Evolutionary conservation across 1,284 basidiomycete species (phyloP).

Genomic region (Ustilago nuda): DNA sequence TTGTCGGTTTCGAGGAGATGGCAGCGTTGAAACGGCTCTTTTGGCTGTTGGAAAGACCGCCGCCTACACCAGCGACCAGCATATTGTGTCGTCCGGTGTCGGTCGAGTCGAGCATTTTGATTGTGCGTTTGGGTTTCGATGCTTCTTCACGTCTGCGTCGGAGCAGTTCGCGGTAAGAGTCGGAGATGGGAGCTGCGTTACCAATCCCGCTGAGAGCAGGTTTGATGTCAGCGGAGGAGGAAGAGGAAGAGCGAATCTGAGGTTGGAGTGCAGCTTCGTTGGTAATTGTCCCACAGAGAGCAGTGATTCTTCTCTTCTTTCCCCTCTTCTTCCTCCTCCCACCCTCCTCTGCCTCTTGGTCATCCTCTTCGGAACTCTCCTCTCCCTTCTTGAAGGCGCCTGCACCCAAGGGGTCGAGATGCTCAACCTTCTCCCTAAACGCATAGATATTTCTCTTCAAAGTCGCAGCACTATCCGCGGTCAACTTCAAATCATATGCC

Average conservation of each 20-base stretch:
- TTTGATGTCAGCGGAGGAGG: conserved; percentile 28
- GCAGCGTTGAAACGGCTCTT: conserved; percentile 1
- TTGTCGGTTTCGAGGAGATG: conserved; percentile 39
- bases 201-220: conserved; percentile 42
- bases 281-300: conserved; percentile 60
- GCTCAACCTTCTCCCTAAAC: conserved; percentile 57
- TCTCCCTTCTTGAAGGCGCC: not conserved
- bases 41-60: conserved; percentile 29
- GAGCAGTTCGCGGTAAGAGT: conserved; percentile 71
- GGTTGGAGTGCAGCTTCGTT: conserved; percentile 66
- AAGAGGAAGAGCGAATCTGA: conserved; percentile 35
- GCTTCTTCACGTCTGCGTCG: conserved; percentile 70
- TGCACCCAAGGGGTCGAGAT: conserved; percentile 16
- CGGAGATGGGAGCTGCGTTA: conserved; percentile 56
- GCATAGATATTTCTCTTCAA: conserved; percentile 62
- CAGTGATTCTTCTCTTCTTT: conserved; percentile 41
- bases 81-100: conserved; percentile 69
- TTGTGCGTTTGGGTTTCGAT: conserved; percentile 70
- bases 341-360: conserved; percentile 18
- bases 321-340: conserved; percentile 26
- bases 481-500: conserved; percentile 62
- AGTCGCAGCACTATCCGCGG: conserved; percentile 50
- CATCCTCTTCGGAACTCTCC: conserved; percentile 32
- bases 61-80: conserved; percentile 63
- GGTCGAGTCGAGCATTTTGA: conserved; percentile 70